These are phyloP conservation scores for Debaryomyces robertsiae DNA, from an alignment of 1,139 yeast species.

Conservation along the genomic window DNA sequence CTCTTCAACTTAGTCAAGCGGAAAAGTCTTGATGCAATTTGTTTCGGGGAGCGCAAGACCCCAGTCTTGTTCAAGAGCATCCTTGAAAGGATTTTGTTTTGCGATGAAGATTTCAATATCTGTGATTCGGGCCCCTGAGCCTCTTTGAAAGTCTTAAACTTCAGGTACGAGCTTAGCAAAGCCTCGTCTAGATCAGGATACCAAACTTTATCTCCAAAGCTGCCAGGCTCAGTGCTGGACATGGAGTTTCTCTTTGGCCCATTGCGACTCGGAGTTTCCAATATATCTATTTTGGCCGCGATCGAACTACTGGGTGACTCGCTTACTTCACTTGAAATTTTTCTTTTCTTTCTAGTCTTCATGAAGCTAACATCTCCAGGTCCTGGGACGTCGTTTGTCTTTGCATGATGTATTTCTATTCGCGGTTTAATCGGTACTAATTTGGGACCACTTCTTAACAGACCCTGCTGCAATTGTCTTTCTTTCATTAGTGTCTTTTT, in stretches of 20 bases:
- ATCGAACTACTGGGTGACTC: constrained; percentile 42
- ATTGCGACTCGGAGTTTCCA: constrained; percentile 36
- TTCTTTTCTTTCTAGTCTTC: constrained; percentile 13
- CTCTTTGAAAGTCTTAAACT: constrained; percentile 38
- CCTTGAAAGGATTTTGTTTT: constrained; percentile 45
- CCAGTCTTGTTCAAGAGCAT: constrained; percentile 46
- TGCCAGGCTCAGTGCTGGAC: constrained; percentile 14
- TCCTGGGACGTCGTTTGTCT: constrained; percentile 10
- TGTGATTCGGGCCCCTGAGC: constrained; percentile 28
- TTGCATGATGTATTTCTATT: background rate
- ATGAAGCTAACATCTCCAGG: constrained; percentile 1
- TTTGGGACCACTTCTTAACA: constrained; percentile 14
- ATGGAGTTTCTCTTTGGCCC: constrained; percentile 12
- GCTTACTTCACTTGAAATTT: constrained; percentile 4
- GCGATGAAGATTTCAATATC: constrained; percentile 38
- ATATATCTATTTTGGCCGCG: constrained; percentile 41
- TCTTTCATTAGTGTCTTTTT: constrained; percentile 21
- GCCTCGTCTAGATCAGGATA: constrained; percentile 39
- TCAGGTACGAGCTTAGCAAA: constrained; percentile 38
- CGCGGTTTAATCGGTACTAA: constrained; percentile 11
- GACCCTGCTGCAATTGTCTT: constrained; percentile 2
- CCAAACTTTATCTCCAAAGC: constrained; percentile 37
- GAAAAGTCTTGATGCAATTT: constrained; percentile 39
- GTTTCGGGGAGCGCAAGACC: constrained; percentile 40
- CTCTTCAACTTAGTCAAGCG: constrained; percentile 26